A percentile compares a stretch with the other conserved stretches of the same genome.
Conservation (phyloP, 768 basidiomycete genomes). For the Lactarius hatsudake region DNA sequence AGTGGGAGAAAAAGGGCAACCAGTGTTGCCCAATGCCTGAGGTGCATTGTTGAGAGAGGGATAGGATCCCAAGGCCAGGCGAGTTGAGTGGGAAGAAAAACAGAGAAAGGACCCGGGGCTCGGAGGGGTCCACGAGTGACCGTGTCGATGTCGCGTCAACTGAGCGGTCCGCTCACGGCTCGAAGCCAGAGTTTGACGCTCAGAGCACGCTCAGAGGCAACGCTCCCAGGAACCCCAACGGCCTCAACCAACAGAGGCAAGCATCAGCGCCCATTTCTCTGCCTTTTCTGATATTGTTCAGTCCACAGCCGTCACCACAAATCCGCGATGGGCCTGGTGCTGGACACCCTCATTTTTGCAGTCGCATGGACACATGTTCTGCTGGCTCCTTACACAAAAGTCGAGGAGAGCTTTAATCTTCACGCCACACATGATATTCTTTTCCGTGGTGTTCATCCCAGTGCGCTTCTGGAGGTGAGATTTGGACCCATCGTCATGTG, state of each 20-base stretch:
- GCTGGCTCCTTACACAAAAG: slow-evolving; percentile 88
- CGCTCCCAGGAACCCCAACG: not conserved
- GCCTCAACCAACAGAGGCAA: not conserved
- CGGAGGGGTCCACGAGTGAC: not conserved
- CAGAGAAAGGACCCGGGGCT: not conserved
- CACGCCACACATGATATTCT: slow-evolving; percentile 89
- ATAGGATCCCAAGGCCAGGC: not conserved
- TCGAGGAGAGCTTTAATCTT: slow-evolving; percentile 95
- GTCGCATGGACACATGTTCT: slow-evolving; percentile 66
- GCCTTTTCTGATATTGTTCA: not conserved
- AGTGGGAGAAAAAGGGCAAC: slow-evolving; percentile 13
- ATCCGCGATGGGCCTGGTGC: slow-evolving; percentile 35
- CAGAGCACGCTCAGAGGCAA: not conserved
- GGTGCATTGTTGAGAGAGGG: slow-evolving; percentile 1
- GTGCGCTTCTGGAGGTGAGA: slow-evolving; percentile 45
- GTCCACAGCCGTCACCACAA: not conserved
- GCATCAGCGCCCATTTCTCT: not conserved
- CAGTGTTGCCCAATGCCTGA: not conserved
- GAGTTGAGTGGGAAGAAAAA: not conserved
- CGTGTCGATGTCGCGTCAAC: not conserved
- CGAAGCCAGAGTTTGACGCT: not conserved
- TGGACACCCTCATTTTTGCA: slow-evolving; percentile 51
- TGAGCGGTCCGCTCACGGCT: slow-evolving; percentile 2
- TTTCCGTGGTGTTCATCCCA: slow-evolving; percentile 58
- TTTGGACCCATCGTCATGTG: not conserved